Evolutionary conservation across 306 rosid genomes (phyloP), one percentile per base, ranked within the genome.

Genomic region (Malus sylvestris): DNA sequence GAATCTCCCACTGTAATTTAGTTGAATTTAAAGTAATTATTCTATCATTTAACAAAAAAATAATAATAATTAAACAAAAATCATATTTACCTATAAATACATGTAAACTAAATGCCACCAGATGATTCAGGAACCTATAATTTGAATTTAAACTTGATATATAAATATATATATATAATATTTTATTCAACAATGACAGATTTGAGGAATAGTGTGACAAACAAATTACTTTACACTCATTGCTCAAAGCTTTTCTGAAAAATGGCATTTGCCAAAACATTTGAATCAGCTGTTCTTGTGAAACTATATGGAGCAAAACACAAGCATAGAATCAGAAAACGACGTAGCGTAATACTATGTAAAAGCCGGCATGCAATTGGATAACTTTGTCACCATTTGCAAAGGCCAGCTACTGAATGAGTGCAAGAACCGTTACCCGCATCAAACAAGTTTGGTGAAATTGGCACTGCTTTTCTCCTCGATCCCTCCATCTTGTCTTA

Each of bases 381-480:
- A 71, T 77, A 69, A 70, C 73, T 72, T 40, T 20, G 65, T 79
- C 62, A 75, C 67, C 62, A 78, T 76, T 79, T 38, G 75, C 79
- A 76, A 32, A 27, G 70, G 82, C 82, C 86, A 83, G 85, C 86
- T 60, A 76, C 88, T 78, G 74, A 72, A 83, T 51, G 70, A 61
- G 38, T 49, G 55, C 55, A 83, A 78, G 83, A 64, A 72, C 20
- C 29, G 4, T 70, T 23, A 49, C 20, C 55, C 20, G 20, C 55
- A 16, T 67, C 55, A 68, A 55, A 68, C 58, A 65, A 49, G 58
- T 46, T 45, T 19, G 68, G 73, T 42, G 44, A 70, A 53, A 49
- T 83, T 82, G 11, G 27, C 78, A 82, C 81, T 55, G 78, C 72
- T 68, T 82, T 57, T 77, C 81, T 76, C 76, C 85, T 69, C 77